A percentile compares a stretch with the other conserved stretches of the same genome.
Conservation (phyloP, 1,284 basidiomycete genomes). For the Phylloporus sp. region DNA sequence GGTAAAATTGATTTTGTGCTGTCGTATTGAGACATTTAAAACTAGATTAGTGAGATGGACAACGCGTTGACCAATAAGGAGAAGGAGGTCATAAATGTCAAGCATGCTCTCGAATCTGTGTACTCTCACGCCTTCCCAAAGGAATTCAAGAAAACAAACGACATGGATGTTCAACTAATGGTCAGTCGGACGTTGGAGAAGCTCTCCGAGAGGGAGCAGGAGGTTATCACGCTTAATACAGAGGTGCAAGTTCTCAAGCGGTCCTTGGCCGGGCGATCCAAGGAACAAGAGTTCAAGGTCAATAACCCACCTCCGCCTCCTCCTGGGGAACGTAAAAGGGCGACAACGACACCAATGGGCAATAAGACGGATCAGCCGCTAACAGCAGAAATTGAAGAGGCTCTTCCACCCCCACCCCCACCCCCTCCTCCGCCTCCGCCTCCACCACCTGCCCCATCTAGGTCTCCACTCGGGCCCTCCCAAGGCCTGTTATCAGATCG, state of each 20-base stretch:
- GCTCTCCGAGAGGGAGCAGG: constrained; percentile 71
- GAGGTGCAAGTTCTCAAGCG: constrained; percentile 59
- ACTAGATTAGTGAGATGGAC: constrained; percentile 62
- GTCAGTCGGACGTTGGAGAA: constrained; percentile 73
- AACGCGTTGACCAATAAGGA: constrained; percentile 55
- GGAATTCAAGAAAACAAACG: constrained; percentile 52
- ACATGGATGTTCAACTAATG: constrained; percentile 74
- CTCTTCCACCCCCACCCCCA: constrained; percentile 14
- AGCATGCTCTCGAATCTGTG: constrained; percentile 84
- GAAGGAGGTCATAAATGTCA: constrained; percentile 78
- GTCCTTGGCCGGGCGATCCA: constrained; percentile 55
- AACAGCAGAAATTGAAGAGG: constrained; percentile 4
- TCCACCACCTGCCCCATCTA: too few species aligned
- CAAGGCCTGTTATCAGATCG: too few species aligned
- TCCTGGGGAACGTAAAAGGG: constrained; percentile 40
- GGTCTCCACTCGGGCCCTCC: too few species aligned
- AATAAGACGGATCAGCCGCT: constrained; percentile 11
- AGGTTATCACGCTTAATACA: constrained; percentile 56
- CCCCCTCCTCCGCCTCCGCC: constrained; percentile 17
- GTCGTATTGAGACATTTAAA: too few species aligned
- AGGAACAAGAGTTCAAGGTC: constrained; percentile 74
- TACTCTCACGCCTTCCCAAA: constrained; percentile 73
- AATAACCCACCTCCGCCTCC: constrained; percentile 68
- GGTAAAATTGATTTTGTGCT: too few species aligned
- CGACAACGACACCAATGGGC: constrained; percentile 31